Base-by-base conservation (phyloP, 305 asterid genomes). In the Fraxinus baroniana region DNA sequence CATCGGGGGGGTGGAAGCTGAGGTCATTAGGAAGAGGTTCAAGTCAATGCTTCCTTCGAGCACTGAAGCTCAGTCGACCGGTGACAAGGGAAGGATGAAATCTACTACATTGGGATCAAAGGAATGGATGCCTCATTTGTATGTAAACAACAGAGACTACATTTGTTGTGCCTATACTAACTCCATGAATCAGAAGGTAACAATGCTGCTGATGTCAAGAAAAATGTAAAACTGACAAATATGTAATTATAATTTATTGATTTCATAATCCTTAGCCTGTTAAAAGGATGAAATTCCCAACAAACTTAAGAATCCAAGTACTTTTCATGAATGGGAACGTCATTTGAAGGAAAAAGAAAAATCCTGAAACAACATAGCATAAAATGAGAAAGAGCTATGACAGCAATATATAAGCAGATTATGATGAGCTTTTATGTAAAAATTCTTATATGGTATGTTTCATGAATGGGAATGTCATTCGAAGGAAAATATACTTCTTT, bases 71-170 rank as follows among this genome's bases (percentile, higher is more conserved):
- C 81, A 75, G 35, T 22, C 72, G 1, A 28, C 22, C 37, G 3
- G 18, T 7, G 89, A 85, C 2, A 87, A 83, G 15, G 81, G 80
- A 18, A 32, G 10, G 49, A 22, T 83, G 1, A 82, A 74, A 64
- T 39, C 86, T 7, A n/a, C 80, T 4, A 83, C 74, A 32, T 55
- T 86, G 60, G 99, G 94, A 41, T 82, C 86, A 37, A 92, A 89
- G 85, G 91, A 90, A 49, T 94, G 98, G 97, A 86, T 90, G 18
- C 98, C 98, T 7, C 94, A 97, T 87, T 80, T 93, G 66, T 97
- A 96, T 64, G 96, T 96, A 10, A 96, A 96, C 78, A 94, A 93
- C 32, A 92, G 97, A 5, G 98, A 97, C 81, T 94, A 92, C 52
- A 92, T 97, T 26, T 97, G 98, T 81, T 97, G 98, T 80, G 92